These are phyloP conservation scores for Pontederia paniculata DNA, from an alignment of 176 grass and related monocot genomes.

Conservation along the genomic window DNA sequence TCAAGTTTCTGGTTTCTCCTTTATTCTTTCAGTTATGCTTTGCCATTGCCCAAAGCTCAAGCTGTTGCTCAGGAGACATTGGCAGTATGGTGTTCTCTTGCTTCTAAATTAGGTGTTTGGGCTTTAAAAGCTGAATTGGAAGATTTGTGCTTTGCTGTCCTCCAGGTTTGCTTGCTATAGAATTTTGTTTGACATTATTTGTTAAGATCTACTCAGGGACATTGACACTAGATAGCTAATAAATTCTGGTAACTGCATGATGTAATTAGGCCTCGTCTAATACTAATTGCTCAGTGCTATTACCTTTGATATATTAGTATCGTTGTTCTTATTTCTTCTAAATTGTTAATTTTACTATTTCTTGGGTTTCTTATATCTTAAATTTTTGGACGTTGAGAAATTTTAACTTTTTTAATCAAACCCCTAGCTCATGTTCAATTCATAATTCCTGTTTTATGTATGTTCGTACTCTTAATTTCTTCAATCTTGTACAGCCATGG, in stretches of 20 bases:
- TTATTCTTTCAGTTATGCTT: conserved; percentile 75
- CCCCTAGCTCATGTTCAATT: too few species aligned
- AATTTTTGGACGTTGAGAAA: too few species aligned
- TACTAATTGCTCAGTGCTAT: too few species aligned
- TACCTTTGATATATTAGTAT: too few species aligned
- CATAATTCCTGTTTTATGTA: not conserved
- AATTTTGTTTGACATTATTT: not conserved
- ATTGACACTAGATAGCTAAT: too few species aligned
- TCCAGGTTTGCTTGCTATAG: conserved; percentile 51
- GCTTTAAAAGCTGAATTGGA: conserved; percentile 95
- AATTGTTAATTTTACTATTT: too few species aligned
- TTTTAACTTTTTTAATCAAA: too few species aligned
- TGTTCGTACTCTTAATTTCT: conserved; percentile 10
- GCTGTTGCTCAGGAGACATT: conserved; percentile 97
- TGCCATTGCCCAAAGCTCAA: conserved; percentile 80
- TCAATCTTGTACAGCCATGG: conserved; percentile 46
- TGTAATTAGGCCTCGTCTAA: too few species aligned
- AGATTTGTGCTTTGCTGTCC: conserved; percentile 98
- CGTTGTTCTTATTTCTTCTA: too few species aligned
- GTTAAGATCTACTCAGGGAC: too few species aligned
- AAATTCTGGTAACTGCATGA: too few species aligned
- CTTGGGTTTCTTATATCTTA: too few species aligned
- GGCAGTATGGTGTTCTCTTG: conserved; percentile 89
- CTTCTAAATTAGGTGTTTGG: conserved; percentile 93
- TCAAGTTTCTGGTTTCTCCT: conserved; percentile 11